These are phyloP conservation scores for Annona cherimola DNA, from an alignment of 164 flowering plant genomes.

Conservation along the genomic window DNA sequence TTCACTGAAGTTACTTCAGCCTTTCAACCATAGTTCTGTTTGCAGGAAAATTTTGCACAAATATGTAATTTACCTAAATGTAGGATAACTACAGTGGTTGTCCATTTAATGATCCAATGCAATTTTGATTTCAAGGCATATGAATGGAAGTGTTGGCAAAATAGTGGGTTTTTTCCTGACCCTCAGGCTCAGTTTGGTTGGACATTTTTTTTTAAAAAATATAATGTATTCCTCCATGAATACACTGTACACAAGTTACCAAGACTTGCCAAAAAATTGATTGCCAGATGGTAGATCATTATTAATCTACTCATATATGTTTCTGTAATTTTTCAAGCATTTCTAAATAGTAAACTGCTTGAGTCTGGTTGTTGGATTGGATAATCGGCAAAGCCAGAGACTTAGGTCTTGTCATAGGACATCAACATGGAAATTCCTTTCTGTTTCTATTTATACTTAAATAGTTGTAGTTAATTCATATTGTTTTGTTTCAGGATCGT, in stretches of 20 bases:
- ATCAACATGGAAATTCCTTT: not conserved
- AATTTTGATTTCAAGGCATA: not conserved
- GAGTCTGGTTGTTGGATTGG: not conserved
- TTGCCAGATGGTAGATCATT: not conserved
- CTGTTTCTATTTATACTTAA: not conserved
- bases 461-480: not conserved
- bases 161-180: not conserved
- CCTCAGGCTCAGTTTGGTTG: not conserved
- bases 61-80: not conserved
- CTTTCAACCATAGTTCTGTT: not conserved
- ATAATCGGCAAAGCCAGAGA: not conserved
- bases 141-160: not conserved
- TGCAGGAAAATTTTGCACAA: not conserved
- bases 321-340: not conserved
- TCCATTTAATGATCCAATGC: not conserved
- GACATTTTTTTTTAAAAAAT: not conserved
- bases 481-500: slow-evolving; percentile 58
- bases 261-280: not conserved
- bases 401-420: not conserved
- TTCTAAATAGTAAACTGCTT: not conserved
- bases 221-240: not conserved
- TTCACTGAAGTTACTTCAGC: not conserved
- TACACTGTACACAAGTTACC: not conserved
- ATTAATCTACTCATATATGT: not conserved
- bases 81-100: not conserved